Evolutionary conservation across 495 filamentous ascomycete species (phyloP), one percentile per base, ranked within the genome.

Genomic region (Podospora didyma): DNA sequence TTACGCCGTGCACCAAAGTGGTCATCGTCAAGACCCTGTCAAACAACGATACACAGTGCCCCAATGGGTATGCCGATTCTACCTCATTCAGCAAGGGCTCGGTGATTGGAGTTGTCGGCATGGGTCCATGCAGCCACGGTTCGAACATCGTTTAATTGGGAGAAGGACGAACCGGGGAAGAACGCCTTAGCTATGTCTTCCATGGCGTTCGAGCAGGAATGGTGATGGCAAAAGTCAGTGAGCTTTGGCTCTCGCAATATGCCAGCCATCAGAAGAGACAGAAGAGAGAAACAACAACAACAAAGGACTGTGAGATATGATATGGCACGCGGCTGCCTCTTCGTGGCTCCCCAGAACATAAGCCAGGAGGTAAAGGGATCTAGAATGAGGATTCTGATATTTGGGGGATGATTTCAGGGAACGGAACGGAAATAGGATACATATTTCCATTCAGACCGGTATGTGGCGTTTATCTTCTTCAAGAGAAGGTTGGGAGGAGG

Each of bases 1-100:
- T 51, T 44, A 70, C 65, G 24, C 65, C 67, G 0, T 70, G 67
- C 51, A 53, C 59, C 22, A 54, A 53, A 46, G 22, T 63, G 47
- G 39, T 61, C 3, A 28, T 62, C 7, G 46, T 1, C 14, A n/a
- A 20, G 1, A 20, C 34, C 9, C 21, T 24, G 7, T 7, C 22
- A 10, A 39, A 54, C 7, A 12, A 49, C 1, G 59, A 60, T 46
- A 35, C 37, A 12, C 44, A 21, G 17, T 66, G 65, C 10, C 63
- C 63, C 0, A 46, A 46, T 10, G 67, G 65, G 0, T 35, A 62
- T 7, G 59, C 47, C 2, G 24, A 7, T 7, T 7, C n/a, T 14
- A 63, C 57, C 2, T 45, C n/a, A 20, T 59, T 61, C 51, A 7
- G 5, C 54, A 28, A 2, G 47, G 21, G 4, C 12, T 20, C 3